Evolutionary conservation across 441 rosid genomes (phyloP).

Genomic region (Gossypium laxum): DNA sequence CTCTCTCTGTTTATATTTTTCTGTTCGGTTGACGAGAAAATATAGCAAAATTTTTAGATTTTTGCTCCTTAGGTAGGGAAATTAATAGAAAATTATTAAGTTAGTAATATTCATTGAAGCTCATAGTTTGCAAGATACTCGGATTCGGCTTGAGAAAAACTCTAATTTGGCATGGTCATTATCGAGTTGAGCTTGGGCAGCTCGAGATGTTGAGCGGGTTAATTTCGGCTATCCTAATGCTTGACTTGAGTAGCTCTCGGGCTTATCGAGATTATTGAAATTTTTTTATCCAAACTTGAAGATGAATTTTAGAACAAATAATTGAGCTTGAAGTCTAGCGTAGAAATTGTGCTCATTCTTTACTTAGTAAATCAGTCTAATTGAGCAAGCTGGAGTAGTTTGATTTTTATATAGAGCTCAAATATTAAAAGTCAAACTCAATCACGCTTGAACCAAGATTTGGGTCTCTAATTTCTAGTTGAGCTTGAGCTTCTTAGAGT

Average conservation of each 20-base stretch:
- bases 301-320: not conserved
- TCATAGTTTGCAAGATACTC: not conserved
- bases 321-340: not conserved
- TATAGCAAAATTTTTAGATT: conserved; percentile 2
- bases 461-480: not conserved
- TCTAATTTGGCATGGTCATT: not conserved
- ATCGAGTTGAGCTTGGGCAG: not conserved
- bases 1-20: not conserved
- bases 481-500: not conserved
- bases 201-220: not conserved
- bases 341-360: not conserved
- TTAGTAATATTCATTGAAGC: not conserved
- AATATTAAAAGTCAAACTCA: not conserved
- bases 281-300: not conserved
- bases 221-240: not conserved
- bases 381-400: not conserved
- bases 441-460: not conserved
- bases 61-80: not conserved
- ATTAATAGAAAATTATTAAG: not conserved
- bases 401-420: not conserved
- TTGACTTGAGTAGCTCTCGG: not conserved
- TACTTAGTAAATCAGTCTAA: not conserved
- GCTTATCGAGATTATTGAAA: not conserved
- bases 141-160: not conserved
- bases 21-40: conserved; percentile 13